Evolutionary conservation across 106 monocot genomes (phyloP).

Genomic region (Iris macrosiphon): DNA sequence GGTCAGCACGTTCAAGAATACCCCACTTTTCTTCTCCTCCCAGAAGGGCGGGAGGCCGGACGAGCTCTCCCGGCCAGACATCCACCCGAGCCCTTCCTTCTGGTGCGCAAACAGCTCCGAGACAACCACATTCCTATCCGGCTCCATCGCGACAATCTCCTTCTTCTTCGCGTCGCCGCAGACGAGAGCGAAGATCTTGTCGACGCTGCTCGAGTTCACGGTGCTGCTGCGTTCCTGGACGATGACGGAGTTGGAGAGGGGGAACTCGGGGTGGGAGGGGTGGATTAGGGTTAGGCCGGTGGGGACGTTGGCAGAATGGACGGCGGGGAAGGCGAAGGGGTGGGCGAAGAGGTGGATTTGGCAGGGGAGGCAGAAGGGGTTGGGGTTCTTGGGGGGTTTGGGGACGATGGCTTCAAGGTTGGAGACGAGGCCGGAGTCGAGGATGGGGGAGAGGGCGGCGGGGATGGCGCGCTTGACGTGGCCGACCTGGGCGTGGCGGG

Average conservation of each 20-base stretch:
- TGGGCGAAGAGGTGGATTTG: slow-evolving; percentile 85
- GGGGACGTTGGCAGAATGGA: slow-evolving; percentile 26
- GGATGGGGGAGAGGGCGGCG: slow-evolving; percentile 65
- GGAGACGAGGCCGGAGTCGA: slow-evolving; percentile 49
- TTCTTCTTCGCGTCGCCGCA: slow-evolving; percentile 17
- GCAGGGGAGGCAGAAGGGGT: slow-evolving; percentile 64
- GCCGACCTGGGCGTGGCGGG: slow-evolving; percentile 66
- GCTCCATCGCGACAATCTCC: slow-evolving; percentile 23
- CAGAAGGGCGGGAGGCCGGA: slow-evolving; percentile 71
- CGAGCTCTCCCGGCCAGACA: slow-evolving; percentile 58
- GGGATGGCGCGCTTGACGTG: slow-evolving; percentile 71
- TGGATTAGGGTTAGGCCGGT: slow-evolving; percentile 46
- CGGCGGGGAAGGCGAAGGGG: slow-evolving; percentile 23
- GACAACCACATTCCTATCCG: slow-evolving; percentile 46
- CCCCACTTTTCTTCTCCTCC: slow-evolving; percentile 45
- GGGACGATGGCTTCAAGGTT: slow-evolving; percentile 88
- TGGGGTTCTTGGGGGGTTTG: slow-evolving; percentile 39
- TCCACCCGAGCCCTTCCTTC: slow-evolving; percentile 91
- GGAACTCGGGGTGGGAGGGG: slow-evolving; percentile 41
- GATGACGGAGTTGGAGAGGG: slow-evolving; percentile 57
- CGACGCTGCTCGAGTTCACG: slow-evolving; percentile 24
- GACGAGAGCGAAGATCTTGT: slow-evolving; percentile 59
- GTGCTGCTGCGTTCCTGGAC: slow-evolving; percentile 25
- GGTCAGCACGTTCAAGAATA: slow-evolving; percentile 63
- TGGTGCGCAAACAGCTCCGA: slow-evolving; percentile 80